Evolutionary conservation across 1,139 yeast species (phyloP), one percentile per base, ranked within the genome.

Genomic region (Casaregolazyma suthepensis): DNA sequence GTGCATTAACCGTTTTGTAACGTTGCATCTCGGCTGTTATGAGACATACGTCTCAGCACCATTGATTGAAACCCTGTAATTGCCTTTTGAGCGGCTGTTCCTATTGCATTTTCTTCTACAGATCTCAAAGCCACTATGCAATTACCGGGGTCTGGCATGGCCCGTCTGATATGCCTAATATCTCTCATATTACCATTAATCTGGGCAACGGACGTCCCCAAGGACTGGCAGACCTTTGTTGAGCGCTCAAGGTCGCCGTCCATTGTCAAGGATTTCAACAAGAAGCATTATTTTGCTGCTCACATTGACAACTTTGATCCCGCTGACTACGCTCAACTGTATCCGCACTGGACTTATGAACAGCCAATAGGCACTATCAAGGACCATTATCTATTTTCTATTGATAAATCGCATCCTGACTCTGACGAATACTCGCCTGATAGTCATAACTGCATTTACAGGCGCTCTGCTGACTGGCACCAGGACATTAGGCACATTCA

Each of bases 321-420:
- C 18, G 48, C 19, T 2, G 38, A 43, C 17, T 56, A 58, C 48
- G 52, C 29, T n/a, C 37, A 23, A 19, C 43, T 23, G 15, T 52
- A 51, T 1, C 53, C 57, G 15, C 62, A 60, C 15, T 67, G 71
- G 65, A 50, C 56, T 20, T 68, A 63, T 48, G 73, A 70, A 53
- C 69, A 66, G 50, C 63, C 65, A 5, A 42, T 70, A 12, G 68
- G 66, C 19, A 55, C 64, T 13, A 52, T 70, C n/a, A 54, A 58
- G n/a, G 56, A 68, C 56, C 70, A 68, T 48, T 66, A 67, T 53
- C 57, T 70, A 2, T 69, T 68, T 53, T 68, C 73, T 1, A 57
- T 63, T 4, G 60, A 63, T 5, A 62, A 60, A 31, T 53, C 52
- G 9, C 44, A 46, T 15, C 46, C 54, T 31, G 37, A 45, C 10